Evolutionary conservation across 73 alveolate species (phyloP).

Genomic region (Tetrahymena elliotti): DNA sequence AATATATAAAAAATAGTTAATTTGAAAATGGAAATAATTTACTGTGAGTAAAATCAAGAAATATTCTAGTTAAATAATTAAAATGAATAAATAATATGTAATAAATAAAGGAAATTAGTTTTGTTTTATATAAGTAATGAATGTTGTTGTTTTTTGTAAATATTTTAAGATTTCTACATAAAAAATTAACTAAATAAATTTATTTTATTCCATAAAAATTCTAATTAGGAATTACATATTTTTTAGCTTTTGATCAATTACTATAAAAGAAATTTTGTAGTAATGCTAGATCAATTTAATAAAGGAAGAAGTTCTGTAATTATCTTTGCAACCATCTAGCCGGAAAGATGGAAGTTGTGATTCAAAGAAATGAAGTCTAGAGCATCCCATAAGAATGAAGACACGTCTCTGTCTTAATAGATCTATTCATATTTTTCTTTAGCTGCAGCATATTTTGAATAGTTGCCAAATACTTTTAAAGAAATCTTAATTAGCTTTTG

Average conservation of each 20-base stretch:
- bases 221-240: no score
- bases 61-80: no score
- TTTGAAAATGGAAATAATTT: no score
- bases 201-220: no score
- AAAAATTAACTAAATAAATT: no score
- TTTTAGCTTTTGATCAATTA: not conserved
- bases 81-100: no score
- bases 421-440: not conserved
- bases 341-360: not conserved
- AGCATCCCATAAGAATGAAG: not conserved
- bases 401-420: not conserved
- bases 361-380: not conserved
- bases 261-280: not conserved
- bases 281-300: not conserved
- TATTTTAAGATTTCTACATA: no score
- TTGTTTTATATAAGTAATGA: no score
- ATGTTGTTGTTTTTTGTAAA: no score
- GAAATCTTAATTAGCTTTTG: not conserved
- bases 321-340: not conserved
- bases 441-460: not conserved
- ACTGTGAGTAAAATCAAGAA: no score
- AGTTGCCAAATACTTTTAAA: not conserved
- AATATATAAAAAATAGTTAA: no score
- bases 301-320: not conserved
- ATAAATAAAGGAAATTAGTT: no score